phyloP scores from a whole-genome alignment of 2,329 filamentous ascomycete species.

The Teratosphaeria epicoccoides region DNA sequence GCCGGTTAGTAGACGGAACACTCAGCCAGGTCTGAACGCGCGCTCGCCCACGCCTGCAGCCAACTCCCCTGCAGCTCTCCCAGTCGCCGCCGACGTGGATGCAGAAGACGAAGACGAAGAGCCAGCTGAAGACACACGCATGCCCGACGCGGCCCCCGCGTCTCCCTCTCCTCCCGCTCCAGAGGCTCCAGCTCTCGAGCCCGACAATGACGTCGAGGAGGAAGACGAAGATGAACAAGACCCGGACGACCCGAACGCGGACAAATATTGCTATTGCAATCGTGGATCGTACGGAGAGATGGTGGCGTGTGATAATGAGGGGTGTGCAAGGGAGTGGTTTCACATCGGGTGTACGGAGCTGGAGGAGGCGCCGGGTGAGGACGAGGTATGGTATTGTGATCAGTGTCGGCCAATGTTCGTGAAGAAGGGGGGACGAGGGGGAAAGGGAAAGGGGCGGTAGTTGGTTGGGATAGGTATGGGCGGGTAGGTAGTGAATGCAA shows the following conservation, averaged over 20 bases:
- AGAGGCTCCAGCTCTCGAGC: constrained; percentile 4
- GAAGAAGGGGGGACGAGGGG: constrained; percentile 3
- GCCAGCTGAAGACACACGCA: neutral
- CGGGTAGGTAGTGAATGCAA: no score
- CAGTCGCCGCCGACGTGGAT: neutral
- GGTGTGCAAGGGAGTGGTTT: constrained; percentile 57
- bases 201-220: constrained; percentile 9
- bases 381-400: constrained; percentile 43
- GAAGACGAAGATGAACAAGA: constrained; percentile 24
- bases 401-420: constrained; percentile 31
- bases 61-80: neutral
- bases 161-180: constrained; percentile 3
- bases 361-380: constrained; percentile 47
- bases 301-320: constrained; percentile 57
- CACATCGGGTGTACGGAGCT: constrained; percentile 55
- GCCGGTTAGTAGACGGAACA: constrained; percentile 5
- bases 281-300: constrained; percentile 56
- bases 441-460: constrained; percentile 2
- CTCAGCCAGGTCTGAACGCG: neutral
- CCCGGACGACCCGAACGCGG: constrained; percentile 43
- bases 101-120: constrained; percentile 1
- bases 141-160: neutral
- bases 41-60: neutral
- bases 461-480: neutral
- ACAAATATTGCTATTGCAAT: constrained; percentile 56